A percentile compares a stretch with the other conserved stretches of the same genome.
phyloP scores from a whole-genome alignment of 2,329 filamentous ascomycete species.

The Talaromyces sp. region DNA sequence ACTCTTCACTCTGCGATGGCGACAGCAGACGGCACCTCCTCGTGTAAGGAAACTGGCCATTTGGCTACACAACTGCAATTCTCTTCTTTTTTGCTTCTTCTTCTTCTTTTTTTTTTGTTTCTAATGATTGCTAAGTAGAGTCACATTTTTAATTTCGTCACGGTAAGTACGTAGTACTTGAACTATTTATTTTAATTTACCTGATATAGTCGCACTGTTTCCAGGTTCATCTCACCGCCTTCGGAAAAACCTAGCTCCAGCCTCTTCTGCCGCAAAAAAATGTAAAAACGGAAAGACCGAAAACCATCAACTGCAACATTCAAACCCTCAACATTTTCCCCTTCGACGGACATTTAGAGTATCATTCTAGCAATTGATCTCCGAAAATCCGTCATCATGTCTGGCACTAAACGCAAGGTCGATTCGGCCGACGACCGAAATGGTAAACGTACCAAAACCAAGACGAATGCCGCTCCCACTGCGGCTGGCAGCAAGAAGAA shows the following conservation, averaged over 20 bases:
- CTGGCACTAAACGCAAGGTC: constrained; percentile 38
- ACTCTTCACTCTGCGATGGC: constrained; percentile 51
- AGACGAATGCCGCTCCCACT: constrained; percentile 19
- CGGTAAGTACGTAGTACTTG: no score
- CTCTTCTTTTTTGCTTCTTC: constrained; percentile 27
- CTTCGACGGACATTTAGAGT: background rate
- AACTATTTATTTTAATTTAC: no score
- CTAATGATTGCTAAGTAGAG: no score
- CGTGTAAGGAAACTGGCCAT: constrained; percentile 33
- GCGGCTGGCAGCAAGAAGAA: constrained; percentile 10
- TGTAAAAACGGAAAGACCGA: background rate
- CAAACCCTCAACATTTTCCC: background rate
- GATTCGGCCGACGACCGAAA: constrained; percentile 35
- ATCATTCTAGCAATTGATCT: background rate
- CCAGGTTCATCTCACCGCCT: constrained; percentile 4
- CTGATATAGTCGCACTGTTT: no score
- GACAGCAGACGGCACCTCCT: constrained; percentile 49
- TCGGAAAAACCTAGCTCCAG: background rate
- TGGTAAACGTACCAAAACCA: constrained; percentile 39
- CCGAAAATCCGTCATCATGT: constrained; percentile 24
- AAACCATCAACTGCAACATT: background rate
- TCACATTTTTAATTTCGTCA: background rate
- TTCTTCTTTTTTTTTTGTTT: constrained; percentile 2
- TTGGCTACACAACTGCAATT: constrained; percentile 34
- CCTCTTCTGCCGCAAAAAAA: constrained; percentile 15